A percentile compares a stretch with the other conserved stretches of the same genome.
phyloP scores from a whole-genome alignment of 2,329 filamentous ascomycete species.

The Cladobotryum protrusum region DNA sequence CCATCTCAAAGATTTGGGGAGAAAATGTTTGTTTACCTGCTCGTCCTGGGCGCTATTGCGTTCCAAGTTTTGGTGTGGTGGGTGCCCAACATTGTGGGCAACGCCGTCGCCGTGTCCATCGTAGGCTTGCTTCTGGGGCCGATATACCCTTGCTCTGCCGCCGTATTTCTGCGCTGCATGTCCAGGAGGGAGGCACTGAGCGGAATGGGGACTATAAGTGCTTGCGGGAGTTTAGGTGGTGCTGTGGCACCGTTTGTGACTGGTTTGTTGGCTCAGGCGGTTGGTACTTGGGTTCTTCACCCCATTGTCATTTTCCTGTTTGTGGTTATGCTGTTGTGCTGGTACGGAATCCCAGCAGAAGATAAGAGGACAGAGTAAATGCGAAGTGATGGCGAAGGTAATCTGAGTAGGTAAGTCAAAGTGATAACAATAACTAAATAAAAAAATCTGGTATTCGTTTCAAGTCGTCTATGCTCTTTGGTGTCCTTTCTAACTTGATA shows the following conservation, averaged over 20 bases:
- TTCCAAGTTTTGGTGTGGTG: conserved; percentile 77
- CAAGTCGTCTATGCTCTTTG: neutral
- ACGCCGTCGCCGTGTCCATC: conserved; percentile 61
- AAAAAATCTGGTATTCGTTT: neutral
- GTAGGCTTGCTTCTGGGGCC: conserved; percentile 73
- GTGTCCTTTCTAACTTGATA: conserved; percentile 1
- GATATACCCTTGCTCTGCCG: conserved; percentile 67
- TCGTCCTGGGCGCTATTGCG: conserved; percentile 54
- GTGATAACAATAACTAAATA: neutral
- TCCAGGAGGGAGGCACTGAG: conserved; percentile 54
- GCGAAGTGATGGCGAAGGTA: neutral
- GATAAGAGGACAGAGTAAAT: conserved; percentile 55
- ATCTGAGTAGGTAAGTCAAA: neutral
- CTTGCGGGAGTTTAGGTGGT: conserved; percentile 63
- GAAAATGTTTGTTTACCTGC: conserved; percentile 58
- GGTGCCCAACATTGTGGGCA: conserved; percentile 66
- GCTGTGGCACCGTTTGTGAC: conserved; percentile 62
- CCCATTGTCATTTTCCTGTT: conserved; percentile 64
- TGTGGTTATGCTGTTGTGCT: conserved; percentile 57
- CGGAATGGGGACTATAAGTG: conserved; percentile 61
- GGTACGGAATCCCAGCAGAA: conserved; percentile 52
- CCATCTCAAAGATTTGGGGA: conserved; percentile 64
- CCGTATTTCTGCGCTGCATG: conserved; percentile 57
- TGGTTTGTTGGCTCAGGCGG: conserved; percentile 55
- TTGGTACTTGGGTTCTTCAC: conserved; percentile 57